A percentile compares a stretch with the other conserved stretches of the same genome.
phyloP scores from a whole-genome alignment of 1,284 basidiomycete genomes.

The Ceratobasidium sp. region DNA sequence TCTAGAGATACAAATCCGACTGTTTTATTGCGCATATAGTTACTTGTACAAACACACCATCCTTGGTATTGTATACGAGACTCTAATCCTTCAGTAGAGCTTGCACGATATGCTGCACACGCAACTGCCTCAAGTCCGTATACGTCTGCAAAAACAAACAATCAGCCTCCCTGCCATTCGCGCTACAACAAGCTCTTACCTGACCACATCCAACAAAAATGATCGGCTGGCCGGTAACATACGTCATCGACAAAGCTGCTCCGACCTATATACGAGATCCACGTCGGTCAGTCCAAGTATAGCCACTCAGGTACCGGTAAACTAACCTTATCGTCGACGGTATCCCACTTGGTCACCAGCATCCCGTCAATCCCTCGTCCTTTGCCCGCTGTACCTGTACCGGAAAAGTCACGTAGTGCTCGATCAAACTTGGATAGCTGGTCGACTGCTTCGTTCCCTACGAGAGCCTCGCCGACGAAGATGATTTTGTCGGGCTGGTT shows the following conservation, averaged over 20 bases:
- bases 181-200: constrained; percentile 64
- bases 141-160: constrained; percentile 75
- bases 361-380: constrained; percentile 95
- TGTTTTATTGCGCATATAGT: no score
- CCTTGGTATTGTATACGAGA: no score
- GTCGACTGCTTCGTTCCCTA: constrained; percentile 97
- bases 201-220: constrained; percentile 97
- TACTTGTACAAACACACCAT: no score
- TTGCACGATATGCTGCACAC: constrained; percentile 93
- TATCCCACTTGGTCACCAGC: constrained; percentile 97
- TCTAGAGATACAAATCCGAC: no score
- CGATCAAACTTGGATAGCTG: constrained; percentile 95
- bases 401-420: constrained; percentile 89
- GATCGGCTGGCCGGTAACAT: constrained; percentile 96
- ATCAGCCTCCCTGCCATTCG: constrained; percentile 3
- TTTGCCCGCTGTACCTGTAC: constrained; percentile 67
- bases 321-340: constrained; percentile 89
- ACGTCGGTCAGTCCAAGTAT: constrained; percentile 48
- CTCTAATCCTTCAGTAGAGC: constrained; percentile 83
- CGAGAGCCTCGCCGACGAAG: constrained; percentile 95
- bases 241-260: constrained; percentile 96
- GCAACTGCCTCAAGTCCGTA: constrained; percentile 89
- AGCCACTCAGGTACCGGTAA: constrained; percentile 44
- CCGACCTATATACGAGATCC: constrained; percentile 74
- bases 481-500: constrained; percentile 97